Percentiles rank a stretch among this genome's conserved stretches.
phyloP scores from a whole-genome alignment of 306 rosid species.

The Cucumis sativus region DNA sequence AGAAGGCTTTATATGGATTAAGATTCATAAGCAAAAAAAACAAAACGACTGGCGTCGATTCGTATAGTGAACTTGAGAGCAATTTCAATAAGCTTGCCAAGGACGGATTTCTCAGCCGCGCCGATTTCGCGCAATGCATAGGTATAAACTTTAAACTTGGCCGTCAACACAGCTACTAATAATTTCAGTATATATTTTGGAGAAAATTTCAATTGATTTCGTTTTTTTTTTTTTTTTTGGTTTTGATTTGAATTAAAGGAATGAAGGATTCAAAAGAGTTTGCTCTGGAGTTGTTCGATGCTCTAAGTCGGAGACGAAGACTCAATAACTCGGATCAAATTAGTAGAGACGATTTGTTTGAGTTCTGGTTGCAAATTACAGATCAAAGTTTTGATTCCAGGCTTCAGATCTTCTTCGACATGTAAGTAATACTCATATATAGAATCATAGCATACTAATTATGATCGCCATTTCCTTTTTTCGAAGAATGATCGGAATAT shows the following conservation, averaged over 20 bases:
- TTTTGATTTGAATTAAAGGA: conserved; percentile 26
- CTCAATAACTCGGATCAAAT: conserved; percentile 54
- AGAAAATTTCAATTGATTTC: neutral
- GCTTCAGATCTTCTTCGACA: conserved; percentile 97
- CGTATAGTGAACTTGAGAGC: conserved; percentile 65
- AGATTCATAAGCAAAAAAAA: conserved; percentile 43
- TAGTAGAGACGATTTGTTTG: conserved; percentile 57
- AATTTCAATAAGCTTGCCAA: conserved; percentile 56
- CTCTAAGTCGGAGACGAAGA: conserved; percentile 68
- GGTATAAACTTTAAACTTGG: conserved; percentile 24
- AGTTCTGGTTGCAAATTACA: conserved; percentile 77
- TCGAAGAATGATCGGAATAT: neutral
- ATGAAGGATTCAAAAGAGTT: conserved; percentile 92
- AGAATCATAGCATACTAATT: neutral
- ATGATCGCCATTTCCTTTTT: neutral
- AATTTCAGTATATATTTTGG: neutral
- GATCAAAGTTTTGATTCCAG: conserved; percentile 96
- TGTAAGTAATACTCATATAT: conserved; percentile 27
- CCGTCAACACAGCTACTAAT: neutral
- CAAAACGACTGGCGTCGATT: conserved; percentile 43
- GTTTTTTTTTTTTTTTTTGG: neutral
- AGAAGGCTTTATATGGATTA: conserved; percentile 75
- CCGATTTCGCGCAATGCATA: conserved; percentile 93
- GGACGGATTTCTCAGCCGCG: conserved; percentile 63
- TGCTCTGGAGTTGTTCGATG: conserved; percentile 74